Evolutionary conservation across 495 filamentous ascomycete species (phyloP), one percentile per base, ranked within the genome.

Genomic region (Daldinia vernicosa): DNA sequence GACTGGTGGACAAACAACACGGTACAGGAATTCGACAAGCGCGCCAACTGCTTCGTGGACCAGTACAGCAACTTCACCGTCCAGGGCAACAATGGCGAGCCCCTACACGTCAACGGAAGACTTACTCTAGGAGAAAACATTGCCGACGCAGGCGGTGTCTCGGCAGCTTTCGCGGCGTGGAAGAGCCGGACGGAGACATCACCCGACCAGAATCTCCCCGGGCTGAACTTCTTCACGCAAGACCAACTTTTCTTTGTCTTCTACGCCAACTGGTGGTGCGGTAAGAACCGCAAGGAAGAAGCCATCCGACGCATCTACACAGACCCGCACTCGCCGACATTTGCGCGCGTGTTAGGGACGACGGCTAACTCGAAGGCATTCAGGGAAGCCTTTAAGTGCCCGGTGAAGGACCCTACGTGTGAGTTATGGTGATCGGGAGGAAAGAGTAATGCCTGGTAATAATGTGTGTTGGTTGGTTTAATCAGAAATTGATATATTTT

Each of bases 71-170:
- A 89, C 9, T 92, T 86, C 69, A 88, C 86, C 2, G 86, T 92
- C 11, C 79, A 83, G 9, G 86, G 84, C 0, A 80, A 80, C 43
- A 80, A 86, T 27, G 85, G 82, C 30, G 83, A 89, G 67, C 79
- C 84, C 6, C 81, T 89, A 1, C 87, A 92, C 73, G 88, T 92
- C 60, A 92, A 91, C 66, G 91, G 91, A 35, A 79, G 79, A 19
- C 78, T 90, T 27, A 93, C 91, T 0, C 81, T 92, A 4, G 90
- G 89, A 19, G 91, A 93, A 81, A 93, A 93, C 72, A 91, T 93
- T 57, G 89, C 91, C 4, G 91, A 93, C 76, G 90, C 90, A 1
- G 91, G 90, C 33, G 91, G 91, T 6, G 71, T 94, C 19, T 80
- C 83, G 28, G 89, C 89, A 1, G 82, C 89, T 1, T 93, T 87